Percentiles rank a stretch among this genome's conserved stretches.
Evolutionary conservation across 345 rosid genomes (phyloP).

Genomic region (Eucalyptus polyanthemos): DNA sequence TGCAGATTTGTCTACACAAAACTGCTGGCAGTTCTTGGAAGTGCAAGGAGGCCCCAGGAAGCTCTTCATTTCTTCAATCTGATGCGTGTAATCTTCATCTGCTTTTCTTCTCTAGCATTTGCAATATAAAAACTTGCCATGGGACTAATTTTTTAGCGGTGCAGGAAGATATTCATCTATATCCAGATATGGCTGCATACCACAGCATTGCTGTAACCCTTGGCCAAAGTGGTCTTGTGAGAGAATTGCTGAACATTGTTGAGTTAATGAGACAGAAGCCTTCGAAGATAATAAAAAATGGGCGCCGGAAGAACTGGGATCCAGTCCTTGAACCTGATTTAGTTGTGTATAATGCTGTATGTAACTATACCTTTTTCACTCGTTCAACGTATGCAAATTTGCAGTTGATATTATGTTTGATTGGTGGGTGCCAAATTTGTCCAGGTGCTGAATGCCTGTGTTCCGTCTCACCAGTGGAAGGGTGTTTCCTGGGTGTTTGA

Average conservation of each 20-base stretch:
- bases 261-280: slow-evolving; percentile 79
- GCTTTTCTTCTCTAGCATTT: not conserved
- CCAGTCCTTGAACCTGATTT: slow-evolving; percentile 81
- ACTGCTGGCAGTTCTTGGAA: slow-evolving; percentile 75
- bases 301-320: slow-evolving; percentile 58
- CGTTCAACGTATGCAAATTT: not conserved
- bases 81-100: slow-evolving; percentile 59
- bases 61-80: slow-evolving; percentile 52
- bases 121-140: not conserved
- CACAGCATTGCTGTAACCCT: slow-evolving; percentile 72
- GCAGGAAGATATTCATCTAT: slow-evolving; percentile 62
- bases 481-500: slow-evolving; percentile 86
- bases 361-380: not conserved
- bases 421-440: not conserved
- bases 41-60: slow-evolving; percentile 57
- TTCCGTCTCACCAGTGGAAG: slow-evolving; percentile 76
- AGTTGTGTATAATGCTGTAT: slow-evolving; percentile 90
- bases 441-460: slow-evolving; percentile 87
- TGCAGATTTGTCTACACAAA: slow-evolving; percentile 95
- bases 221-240: slow-evolving; percentile 79
- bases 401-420: not conserved
- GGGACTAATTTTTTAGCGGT: slow-evolving; percentile 4
- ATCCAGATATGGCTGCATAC: slow-evolving; percentile 94
- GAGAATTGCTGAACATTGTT: slow-evolving; percentile 59
- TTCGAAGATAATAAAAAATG: slow-evolving; percentile 19